Conservation (phyloP, 2,329 filamentous ascomycete genomes). For the Bipolaris sorokiniana region DNA sequence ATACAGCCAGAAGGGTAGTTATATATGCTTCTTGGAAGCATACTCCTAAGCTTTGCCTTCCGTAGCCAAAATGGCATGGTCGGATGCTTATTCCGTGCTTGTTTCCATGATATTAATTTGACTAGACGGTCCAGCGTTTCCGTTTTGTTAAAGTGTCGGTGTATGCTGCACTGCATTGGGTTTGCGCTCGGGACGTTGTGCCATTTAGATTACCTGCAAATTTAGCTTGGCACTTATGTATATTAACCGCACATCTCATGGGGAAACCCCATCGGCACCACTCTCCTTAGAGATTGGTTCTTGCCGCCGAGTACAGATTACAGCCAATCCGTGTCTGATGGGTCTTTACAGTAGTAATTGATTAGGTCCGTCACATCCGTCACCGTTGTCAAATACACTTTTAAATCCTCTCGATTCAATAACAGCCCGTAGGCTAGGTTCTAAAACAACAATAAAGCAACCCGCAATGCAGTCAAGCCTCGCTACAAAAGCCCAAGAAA, state of each 20-base stretch:
- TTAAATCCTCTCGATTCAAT: conserved; percentile 6
- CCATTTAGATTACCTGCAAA: conserved; percentile 16
- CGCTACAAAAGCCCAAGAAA: conserved; percentile 4
- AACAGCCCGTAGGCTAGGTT: conserved; percentile 4
- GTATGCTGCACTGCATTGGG: background rate
- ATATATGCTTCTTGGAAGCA: conserved; percentile 14
- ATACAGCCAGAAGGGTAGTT: background rate
- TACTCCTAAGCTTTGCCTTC: conserved; percentile 13
- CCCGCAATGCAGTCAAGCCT: conserved; percentile 10
- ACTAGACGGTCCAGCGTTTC: conserved; percentile 10
- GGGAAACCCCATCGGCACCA: background rate
- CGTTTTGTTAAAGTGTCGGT: conserved; percentile 16
- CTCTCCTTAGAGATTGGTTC: conserved; percentile 6
- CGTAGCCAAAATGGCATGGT: conserved; percentile 9
- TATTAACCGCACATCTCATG: conserved; percentile 8
- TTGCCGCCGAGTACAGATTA: background rate
- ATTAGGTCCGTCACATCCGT: background rate
- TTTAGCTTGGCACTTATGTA: conserved; percentile 13
- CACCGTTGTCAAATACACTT: background rate
- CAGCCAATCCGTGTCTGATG: background rate
- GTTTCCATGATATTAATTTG: conserved; percentile 7
- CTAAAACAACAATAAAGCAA: conserved; percentile 10
- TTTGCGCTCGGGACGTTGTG: conserved; percentile 4
- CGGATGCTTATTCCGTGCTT: conserved; percentile 8
- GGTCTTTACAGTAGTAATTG: background rate